Evolutionary conservation across 2,329 filamentous ascomycete genomes (phyloP), one percentile per base, ranked within the genome.

Genomic region (Cordyceps pruinosa): DNA sequence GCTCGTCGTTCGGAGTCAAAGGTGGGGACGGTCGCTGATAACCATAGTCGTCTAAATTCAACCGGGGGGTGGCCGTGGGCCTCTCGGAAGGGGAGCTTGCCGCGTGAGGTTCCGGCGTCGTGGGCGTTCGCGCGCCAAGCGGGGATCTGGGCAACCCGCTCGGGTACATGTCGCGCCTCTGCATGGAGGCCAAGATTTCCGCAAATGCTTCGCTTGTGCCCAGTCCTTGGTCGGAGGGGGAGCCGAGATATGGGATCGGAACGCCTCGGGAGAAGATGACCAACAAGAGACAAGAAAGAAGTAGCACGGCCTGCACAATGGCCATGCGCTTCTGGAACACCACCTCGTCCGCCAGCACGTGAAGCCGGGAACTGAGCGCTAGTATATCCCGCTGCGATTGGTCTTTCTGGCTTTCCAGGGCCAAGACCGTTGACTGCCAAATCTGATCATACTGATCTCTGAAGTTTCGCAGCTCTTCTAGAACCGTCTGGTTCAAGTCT

Each of bases 401-500:
- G 67, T 96, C 88, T 42, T 90, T 86, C 70, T 97, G 93, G 42
- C 85, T 86, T 69, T 97, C 91, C 15, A 97, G 82, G 30, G 95
- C 92, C 56, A 96, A 86, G 23, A 97, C 87, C 12, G 95, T 97
- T 21, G 89, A 93, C 71, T 96, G 92, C 92, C 93, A 97, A 13
- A 97, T 85, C 67, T 97, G 90, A 68, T 97, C 93, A 70, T 97
- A 97, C 69, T 97, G 89, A 58, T 86, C 84, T 53, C 90, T 83
- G 61, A 94, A 87, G 50, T 81, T 84, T 60, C 84, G 84, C 35
- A 96, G 77, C 70, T 99, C 94, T 17, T 83, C 80, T 39, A 96
- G 80, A 1, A 97, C 90, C 0, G 92, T 97, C 47, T 78, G 79
- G 70, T 99, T 99, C n/a, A 99, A 78, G 37, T 84, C 84, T 59